Percentiles rank a stretch among this genome's conserved stretches.
Evolutionary conservation across 2,329 filamentous ascomycete genomes (phyloP).

Genomic region (Xylaria sp.): DNA sequence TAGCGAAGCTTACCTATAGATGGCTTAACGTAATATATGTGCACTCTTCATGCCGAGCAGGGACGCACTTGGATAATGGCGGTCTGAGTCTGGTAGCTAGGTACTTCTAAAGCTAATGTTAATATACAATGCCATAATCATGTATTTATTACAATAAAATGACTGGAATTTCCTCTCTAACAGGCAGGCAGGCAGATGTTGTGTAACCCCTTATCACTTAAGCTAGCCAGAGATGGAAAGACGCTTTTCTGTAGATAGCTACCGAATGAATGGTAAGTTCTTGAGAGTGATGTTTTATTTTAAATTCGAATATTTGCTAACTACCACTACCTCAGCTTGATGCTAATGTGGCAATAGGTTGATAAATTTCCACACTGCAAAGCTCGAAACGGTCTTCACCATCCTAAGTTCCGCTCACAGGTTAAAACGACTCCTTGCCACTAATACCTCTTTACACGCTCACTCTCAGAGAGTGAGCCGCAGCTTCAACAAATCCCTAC

Average conservation of each 20-base stretch:
- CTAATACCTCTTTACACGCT: not conserved
- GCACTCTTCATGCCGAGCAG: not conserved
- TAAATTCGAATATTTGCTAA: not conserved
- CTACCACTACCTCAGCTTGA: not conserved
- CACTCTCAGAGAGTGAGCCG: slow-evolving; percentile 24
- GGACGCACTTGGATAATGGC: not conserved
- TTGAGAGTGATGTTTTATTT: not conserved
- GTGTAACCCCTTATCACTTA: no score
- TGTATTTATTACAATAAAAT: not conserved
- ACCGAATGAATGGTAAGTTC: not conserved
- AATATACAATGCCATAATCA: slow-evolving; percentile 9
- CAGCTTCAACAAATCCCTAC: slow-evolving; percentile 45
- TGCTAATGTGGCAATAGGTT: not conserved
- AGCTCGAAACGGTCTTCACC: not conserved
- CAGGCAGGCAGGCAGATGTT: no score
- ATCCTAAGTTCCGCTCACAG: not conserved
- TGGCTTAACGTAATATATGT: slow-evolving; percentile 10
- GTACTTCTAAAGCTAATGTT: slow-evolving; percentile 26
- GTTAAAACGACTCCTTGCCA: not conserved
- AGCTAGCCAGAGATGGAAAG: no score
- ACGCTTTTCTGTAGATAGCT: not conserved
- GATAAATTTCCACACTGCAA: not conserved
- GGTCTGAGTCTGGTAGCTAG: not conserved
- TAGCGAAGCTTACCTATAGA: not conserved
- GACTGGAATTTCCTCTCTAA: no score